Percentiles rank a stretch among this genome's conserved stretches.
phyloP scores from a whole-genome alignment of 768 basidiomycete species.

The Tylopilus plumbeoviolaceoides region DNA sequence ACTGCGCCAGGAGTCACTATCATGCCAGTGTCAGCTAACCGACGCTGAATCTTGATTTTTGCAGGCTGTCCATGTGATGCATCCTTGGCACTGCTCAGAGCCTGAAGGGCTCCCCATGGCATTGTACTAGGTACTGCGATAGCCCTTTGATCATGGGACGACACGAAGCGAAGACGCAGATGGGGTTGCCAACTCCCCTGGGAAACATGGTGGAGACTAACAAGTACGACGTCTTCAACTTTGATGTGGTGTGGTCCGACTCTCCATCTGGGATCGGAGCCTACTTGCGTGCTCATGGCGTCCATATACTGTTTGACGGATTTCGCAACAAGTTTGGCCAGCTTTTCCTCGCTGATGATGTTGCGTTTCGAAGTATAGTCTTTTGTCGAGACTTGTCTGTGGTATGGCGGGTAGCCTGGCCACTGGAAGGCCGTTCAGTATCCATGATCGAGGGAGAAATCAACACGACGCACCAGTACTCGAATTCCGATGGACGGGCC shows the following conservation, averaged over 20 bases:
- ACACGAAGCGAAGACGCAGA: constrained; percentile 40
- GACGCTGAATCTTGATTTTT: too few relatives aligned
- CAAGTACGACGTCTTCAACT: constrained; percentile 39
- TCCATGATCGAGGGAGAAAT: too few relatives aligned
- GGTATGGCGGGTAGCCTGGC: constrained; percentile 71
- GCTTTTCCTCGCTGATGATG: constrained; percentile 62
- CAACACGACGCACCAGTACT: constrained; percentile 44
- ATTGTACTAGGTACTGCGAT: neutral
- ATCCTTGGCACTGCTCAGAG: too few relatives aligned
- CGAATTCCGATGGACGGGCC: constrained; percentile 73
- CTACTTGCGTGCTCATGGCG: neutral
- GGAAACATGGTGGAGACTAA: constrained; percentile 75
- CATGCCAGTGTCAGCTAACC: too few relatives aligned
- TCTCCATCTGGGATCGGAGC: constrained; percentile 12
- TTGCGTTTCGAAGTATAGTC: constrained; percentile 66
- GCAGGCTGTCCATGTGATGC: too few relatives aligned
- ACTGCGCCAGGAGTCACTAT: too few relatives aligned
- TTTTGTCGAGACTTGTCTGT: constrained; percentile 65
- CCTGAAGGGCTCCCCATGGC: too few relatives aligned
- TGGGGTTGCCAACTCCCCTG: constrained; percentile 79
- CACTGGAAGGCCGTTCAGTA: constrained; percentile 41
- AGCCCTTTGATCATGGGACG: neutral
- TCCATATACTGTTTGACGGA: constrained; percentile 36
- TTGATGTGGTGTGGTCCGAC: constrained; percentile 8
- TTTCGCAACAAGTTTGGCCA: constrained; percentile 70